A percentile compares a stretch with the other conserved stretches of the same genome.
phyloP scores from a whole-genome alignment of 139 green algal genomes.

The Tetradesmus lagerheimii region DNA sequence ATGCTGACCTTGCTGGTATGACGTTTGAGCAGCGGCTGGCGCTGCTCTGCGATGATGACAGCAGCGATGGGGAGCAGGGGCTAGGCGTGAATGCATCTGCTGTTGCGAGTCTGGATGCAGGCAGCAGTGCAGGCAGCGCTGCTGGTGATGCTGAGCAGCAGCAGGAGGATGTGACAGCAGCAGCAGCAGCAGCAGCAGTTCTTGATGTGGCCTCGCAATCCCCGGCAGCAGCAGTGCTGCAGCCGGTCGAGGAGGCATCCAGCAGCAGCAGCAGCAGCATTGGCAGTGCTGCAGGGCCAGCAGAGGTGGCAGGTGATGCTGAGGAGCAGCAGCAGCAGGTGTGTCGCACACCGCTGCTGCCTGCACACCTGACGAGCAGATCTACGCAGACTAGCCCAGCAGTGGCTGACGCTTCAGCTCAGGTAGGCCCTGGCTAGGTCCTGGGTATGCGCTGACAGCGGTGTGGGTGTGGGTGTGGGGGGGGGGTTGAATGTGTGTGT shows the following conservation, averaged over 20 bases:
- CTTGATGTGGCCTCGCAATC: not conserved
- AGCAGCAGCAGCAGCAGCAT: not conserved
- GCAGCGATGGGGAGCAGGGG: not conserved
- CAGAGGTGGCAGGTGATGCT: not conserved
- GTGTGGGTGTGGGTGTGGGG: no score
- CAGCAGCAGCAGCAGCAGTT: not conserved
- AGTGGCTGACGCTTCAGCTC: constrained; percentile 1
- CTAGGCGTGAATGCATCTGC: not conserved
- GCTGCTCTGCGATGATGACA: constrained; percentile 15
- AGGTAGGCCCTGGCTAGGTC: not conserved
- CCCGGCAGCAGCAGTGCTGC: not conserved
- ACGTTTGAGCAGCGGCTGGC: constrained; percentile 40
- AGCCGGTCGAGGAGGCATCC: not conserved
- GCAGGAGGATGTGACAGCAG: not conserved
- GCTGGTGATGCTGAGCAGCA: not conserved
- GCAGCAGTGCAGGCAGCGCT: not conserved
- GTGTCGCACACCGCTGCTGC: constrained; percentile 6
- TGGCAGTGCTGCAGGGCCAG: not conserved
- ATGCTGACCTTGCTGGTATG: constrained; percentile 21
- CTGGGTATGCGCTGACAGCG: no score
- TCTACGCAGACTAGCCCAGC: constrained; percentile 30
- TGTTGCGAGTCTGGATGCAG: not conserved
- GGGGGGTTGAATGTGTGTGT: no score
- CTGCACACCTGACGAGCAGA: not conserved
- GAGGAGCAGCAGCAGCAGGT: not conserved